phyloP scores from a whole-genome alignment of 202 grass and related monocot genomes.

The Eragrostis tef region DNA sequence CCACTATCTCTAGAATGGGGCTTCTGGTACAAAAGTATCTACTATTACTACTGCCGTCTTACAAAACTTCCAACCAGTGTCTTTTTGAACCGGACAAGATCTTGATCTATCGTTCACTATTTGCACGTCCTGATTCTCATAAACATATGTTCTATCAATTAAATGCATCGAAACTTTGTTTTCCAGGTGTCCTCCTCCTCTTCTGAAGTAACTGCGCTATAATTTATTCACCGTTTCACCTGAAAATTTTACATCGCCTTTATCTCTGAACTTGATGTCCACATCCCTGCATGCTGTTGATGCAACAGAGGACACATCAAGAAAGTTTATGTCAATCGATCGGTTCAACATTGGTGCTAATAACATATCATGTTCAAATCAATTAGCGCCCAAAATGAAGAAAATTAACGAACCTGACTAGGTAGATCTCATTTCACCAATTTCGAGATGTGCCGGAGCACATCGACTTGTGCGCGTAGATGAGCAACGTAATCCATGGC shows the following conservation, averaged over 20 bases:
- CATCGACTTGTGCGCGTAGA: slow-evolving; percentile 69
- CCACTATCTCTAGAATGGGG: neutral
- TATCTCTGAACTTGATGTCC: neutral
- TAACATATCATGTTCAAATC: neutral
- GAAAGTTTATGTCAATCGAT: neutral
- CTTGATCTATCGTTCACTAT: slow-evolving; percentile 1
- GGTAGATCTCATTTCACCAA: slow-evolving; percentile 29
- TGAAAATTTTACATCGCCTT: neutral
- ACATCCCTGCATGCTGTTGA: slow-evolving; percentile 13
- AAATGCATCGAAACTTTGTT: neutral
- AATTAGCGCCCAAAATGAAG: neutral
- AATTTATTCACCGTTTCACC: neutral
- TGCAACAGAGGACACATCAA: neutral
- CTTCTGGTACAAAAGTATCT: slow-evolving; percentile 17
- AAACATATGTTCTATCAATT: neutral
- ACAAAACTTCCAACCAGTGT: neutral
- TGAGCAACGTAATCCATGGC: slow-evolving; percentile 73
- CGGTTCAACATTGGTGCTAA: neutral
- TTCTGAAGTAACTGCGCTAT: neutral
- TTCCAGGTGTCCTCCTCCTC: neutral
- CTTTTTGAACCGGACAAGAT: slow-evolving; percentile 8
- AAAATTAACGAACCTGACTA: slow-evolving; percentile 31
- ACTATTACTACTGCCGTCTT: neutral
- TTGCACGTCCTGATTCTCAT: neutral
- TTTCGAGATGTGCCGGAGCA: slow-evolving; percentile 61